These are phyloP conservation scores for Phoma sp. DNA, from an alignment of 2,329 filamentous ascomycete genomes.

Conservation along the genomic window DNA sequence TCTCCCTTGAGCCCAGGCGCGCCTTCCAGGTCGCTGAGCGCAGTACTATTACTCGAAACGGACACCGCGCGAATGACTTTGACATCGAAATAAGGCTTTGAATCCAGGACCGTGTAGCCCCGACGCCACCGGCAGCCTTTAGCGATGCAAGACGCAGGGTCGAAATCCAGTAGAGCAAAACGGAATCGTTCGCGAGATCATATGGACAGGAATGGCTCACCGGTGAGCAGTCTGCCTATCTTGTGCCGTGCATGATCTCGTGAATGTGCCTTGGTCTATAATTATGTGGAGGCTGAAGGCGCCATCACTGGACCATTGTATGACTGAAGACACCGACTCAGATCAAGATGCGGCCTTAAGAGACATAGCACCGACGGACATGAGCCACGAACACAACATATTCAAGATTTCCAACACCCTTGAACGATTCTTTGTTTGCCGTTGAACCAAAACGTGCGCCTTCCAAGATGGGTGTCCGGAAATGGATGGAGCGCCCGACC, in stretches of 20 bases:
- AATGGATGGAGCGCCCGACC: slow-evolving; percentile 38
- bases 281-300: slow-evolving; percentile 28
- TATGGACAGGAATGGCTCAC: slow-evolving; percentile 16
- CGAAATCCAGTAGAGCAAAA: neutral
- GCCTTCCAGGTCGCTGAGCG: neutral
- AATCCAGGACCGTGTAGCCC: neutral
- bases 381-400: no score
- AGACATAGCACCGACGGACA: no score
- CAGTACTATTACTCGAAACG: neutral
- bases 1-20: neutral
- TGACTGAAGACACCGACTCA: no score
- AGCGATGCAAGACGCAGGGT: neutral
- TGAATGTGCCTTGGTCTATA: slow-evolving; percentile 1
- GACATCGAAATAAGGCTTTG: neutral
- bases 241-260: slow-evolving; percentile 12
- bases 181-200: neutral
- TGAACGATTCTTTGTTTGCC: no score
- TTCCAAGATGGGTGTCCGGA: slow-evolving; percentile 34
- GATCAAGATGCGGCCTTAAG: no score
- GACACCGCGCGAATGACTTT: neutral
- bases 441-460: no score
- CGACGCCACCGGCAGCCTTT: slow-evolving; percentile 5
- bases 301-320: no score
- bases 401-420: no score
- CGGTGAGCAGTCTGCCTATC: slow-evolving; percentile 12